phyloP scores from a whole-genome alignment of 2,329 filamentous ascomycete species.

The Pseudopithomyces chartarum region DNA sequence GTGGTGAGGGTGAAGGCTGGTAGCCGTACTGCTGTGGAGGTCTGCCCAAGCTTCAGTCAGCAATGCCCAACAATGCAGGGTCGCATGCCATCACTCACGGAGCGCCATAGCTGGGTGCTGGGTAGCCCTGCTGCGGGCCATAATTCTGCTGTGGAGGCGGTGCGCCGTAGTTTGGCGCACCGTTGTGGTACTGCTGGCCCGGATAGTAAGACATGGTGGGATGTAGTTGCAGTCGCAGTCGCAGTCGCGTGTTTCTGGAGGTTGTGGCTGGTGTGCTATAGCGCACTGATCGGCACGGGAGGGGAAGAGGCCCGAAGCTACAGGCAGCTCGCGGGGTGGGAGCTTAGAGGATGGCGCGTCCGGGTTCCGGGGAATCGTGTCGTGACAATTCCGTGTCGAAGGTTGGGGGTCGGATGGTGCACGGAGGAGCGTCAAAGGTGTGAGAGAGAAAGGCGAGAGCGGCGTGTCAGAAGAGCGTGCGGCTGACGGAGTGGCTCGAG shows the following conservation, averaged over 20 bases:
- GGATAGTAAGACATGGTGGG: constrained; percentile 48
- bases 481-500: constrained; percentile 24
- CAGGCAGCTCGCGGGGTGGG: background rate
- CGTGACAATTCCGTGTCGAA: background rate
- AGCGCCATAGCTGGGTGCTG: constrained; percentile 32
- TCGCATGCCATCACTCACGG: constrained; percentile 28
- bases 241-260: background rate
- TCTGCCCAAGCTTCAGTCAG: constrained; percentile 19
- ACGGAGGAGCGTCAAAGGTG: background rate
- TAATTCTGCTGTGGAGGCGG: constrained; percentile 47
- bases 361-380: background rate
- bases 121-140: constrained; percentile 36
- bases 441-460: too few species aligned
- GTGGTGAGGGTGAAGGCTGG: constrained; percentile 42
- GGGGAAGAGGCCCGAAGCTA: constrained; percentile 12
- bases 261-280: constrained; percentile 4
- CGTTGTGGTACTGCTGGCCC: constrained; percentile 49
- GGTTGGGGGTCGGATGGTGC: background rate
- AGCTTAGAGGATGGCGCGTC: background rate
- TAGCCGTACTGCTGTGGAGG: constrained; percentile 47
- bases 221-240: background rate
- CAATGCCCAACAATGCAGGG: background rate
- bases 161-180: constrained; percentile 41
- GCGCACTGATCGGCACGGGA: constrained; percentile 7
- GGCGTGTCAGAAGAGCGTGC: constrained; percentile 15